Base-by-base conservation (phyloP, 169 alveolate species). In the Cryptosporidium xiaoi region DNA sequence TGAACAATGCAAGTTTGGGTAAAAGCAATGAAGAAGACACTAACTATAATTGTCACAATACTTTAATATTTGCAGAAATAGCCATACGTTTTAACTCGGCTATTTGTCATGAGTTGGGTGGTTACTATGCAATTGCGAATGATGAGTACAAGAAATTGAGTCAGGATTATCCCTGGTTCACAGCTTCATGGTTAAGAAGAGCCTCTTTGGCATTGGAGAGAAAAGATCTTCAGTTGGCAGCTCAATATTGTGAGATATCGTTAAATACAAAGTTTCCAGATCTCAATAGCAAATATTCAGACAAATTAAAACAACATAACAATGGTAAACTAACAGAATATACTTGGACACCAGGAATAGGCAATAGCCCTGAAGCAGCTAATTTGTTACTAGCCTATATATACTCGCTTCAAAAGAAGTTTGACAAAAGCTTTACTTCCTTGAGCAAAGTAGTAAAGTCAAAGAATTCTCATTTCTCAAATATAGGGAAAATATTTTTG, bases 161-260 rank as follows among this genome's bases (percentile, higher is more conserved):
- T 18, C 29, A 53, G 8, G 87, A 77, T 27, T 60, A 58, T 40
- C 87, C 87, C 18, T 77, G 87, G 87, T 77, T 77, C 31, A 77
- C 87, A 15, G 51, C 87, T 24, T 68, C 87, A 0, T 77, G 87
- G 87, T 77, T 77, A 24, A 56, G 87, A 62, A 77, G 87, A 62
- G 71, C 87, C 24, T 77, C 62, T 36, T 53, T 77, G 13, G 87
- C 87, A 20, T 33, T 77, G 10, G 87, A 77, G 48, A 55, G 87
- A n/a, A 60, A 27, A 3, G 87, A 77, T 44, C 64, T 36, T 13
- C 87, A 77, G 36, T 64, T 62, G 13, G 87, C 87, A n/a, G 71
- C 87, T 27, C 87, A 77, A 20, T 77, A 77, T 36, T 77, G 87
- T 16, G 87, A 77, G 51, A 48, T 77, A 0, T 60, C 77, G 13